Evolutionary conservation across 176 grass and related monocot genomes (phyloP).

Genomic region (Saccharum officinarum): DNA sequence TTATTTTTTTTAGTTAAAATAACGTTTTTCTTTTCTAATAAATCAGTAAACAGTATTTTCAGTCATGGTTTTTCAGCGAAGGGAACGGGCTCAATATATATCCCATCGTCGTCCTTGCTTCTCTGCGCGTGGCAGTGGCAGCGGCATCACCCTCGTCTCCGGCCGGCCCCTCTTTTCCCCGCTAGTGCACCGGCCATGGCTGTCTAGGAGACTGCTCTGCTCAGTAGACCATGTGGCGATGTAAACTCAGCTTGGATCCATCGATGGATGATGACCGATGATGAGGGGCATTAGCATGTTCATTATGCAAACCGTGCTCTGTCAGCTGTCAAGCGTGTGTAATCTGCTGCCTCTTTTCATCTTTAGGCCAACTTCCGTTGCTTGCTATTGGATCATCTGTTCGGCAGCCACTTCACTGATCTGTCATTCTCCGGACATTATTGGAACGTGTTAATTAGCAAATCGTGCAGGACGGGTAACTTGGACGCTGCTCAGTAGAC

Average conservation of each 20-base stretch:
- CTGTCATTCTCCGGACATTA: not conserved
- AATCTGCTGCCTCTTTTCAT: not conserved
- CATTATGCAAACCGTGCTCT: constrained; percentile 9
- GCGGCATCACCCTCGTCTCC: not conserved
- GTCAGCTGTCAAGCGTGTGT: not conserved
- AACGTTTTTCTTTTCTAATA: too few relatives aligned
- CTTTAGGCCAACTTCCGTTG: not conserved
- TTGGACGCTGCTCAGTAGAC: not conserved
- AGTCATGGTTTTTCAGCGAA: too few relatives aligned
- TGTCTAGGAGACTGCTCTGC: too few relatives aligned
- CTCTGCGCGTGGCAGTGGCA: not conserved
- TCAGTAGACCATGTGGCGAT: not conserved
- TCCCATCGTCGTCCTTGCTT: not conserved
- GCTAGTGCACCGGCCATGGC: constrained; percentile 11
- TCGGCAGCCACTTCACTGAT: not conserved
- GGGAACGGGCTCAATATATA: not conserved
- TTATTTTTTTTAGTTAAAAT: too few relatives aligned
- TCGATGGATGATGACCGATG: not conserved
- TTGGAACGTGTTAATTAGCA: not conserved
- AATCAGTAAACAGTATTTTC: too few relatives aligned
- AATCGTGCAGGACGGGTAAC: not conserved
- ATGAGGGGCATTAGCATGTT: not conserved
- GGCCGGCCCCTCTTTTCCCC: not conserved
- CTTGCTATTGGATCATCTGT: not conserved
- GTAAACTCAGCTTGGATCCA: not conserved